phyloP scores from a whole-genome alignment of 1,284 basidiomycete species.

The Amylostereum chailletii region DNA sequence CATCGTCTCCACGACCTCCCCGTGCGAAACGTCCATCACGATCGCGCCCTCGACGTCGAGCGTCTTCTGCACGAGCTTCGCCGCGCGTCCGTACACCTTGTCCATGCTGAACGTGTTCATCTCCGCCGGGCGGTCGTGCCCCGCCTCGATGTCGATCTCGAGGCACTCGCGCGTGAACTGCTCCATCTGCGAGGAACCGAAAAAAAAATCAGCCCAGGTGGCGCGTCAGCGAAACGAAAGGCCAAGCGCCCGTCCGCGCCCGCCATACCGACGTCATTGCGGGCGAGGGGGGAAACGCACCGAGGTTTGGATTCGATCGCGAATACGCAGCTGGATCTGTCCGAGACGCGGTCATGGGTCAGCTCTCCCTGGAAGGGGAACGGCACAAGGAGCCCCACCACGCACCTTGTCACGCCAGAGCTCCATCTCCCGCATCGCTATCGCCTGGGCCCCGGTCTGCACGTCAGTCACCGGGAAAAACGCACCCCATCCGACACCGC shows the following conservation, averaged over 20 bases:
- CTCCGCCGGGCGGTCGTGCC: slow-evolving; percentile 15
- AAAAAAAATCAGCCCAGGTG: background rate
- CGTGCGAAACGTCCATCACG: slow-evolving; percentile 88
- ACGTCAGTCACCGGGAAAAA: background rate
- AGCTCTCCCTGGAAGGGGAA: background rate
- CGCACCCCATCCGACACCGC: background rate
- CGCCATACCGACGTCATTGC: background rate
- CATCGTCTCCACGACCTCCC: slow-evolving; percentile 78
- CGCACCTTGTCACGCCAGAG: slow-evolving; percentile 85
- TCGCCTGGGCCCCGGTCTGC: slow-evolving; percentile 41
- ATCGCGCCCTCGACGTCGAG: slow-evolving; percentile 88
- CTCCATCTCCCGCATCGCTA: slow-evolving; percentile 95
- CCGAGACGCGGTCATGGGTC: background rate
- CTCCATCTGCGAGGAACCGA: slow-evolving; percentile 59
- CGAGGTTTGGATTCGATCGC: slow-evolving; percentile 87
- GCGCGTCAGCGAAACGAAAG: background rate
- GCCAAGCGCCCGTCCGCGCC: background rate
- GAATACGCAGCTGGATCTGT: slow-evolving; percentile 82
- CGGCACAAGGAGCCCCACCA: background rate
- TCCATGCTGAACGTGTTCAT: slow-evolving; percentile 54
- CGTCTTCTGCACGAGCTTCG: slow-evolving; percentile 81
- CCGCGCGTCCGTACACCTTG: slow-evolving; percentile 80
- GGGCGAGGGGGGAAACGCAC: slow-evolving; percentile 26
- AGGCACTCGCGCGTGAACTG: slow-evolving; percentile 92
- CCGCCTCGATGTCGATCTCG: slow-evolving; percentile 69